Evolutionary conservation across 768 basidiomycete species (phyloP).

Genomic region (Boletellus ananiceps): DNA sequence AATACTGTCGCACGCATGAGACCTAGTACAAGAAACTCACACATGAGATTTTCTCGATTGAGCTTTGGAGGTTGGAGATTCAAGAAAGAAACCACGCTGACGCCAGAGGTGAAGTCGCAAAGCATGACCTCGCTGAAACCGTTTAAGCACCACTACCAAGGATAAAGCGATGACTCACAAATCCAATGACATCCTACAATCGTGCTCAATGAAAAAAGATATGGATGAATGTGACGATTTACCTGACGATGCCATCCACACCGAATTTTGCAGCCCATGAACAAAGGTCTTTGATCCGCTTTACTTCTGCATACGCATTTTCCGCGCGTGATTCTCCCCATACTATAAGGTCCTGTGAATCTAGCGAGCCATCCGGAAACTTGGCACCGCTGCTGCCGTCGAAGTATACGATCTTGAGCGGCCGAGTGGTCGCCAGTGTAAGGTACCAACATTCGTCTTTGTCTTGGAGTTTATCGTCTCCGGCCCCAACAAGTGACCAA

Average conservation of each 20-base stretch:
- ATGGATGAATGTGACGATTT: background rate
- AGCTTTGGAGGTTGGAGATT: conserved; percentile 20
- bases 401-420: conserved; percentile 9
- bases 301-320: conserved; percentile 14
- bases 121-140: conserved; percentile 43
- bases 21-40: background rate
- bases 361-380: conserved; percentile 27
- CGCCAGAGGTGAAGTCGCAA: conserved; percentile 41
- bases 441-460: conserved; percentile 14
- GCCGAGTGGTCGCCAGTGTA: conserved; percentile 14
- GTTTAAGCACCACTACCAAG: background rate
- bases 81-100: conserved; percentile 38
- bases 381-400: conserved; percentile 10
- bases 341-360: conserved; percentile 32
- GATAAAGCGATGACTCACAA: conserved; percentile 32
- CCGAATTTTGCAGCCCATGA: conserved; percentile 29
- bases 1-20: background rate
- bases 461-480: too few relatives aligned
- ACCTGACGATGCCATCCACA: conserved; percentile 33
- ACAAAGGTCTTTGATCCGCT: conserved; percentile 28
- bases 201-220: conserved; percentile 17
- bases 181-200: conserved; percentile 42
- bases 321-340: conserved; percentile 24
- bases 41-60: background rate
- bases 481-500: background rate